Conservation (phyloP, 2,329 filamentous ascomycete genomes). For the Trichoderma citrinoviride region DNA sequence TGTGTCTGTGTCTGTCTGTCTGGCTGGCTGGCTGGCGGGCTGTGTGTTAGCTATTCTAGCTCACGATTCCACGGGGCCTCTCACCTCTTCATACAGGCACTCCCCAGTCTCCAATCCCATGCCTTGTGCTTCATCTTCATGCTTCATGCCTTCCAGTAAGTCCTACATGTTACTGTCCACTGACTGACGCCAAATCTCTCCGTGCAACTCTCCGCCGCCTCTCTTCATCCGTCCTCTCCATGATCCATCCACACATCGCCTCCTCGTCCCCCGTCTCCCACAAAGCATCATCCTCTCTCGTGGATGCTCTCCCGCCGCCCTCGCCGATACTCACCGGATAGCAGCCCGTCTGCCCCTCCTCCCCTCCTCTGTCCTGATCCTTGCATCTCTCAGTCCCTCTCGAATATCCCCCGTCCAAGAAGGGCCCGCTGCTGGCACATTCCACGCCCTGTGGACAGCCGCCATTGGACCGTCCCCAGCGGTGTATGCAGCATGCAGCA, state of each 20-base stretch:
- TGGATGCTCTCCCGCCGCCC: not conserved
- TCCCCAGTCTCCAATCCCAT: not conserved
- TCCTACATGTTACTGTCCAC: not conserved
- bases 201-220: not conserved
- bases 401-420: not conserved
- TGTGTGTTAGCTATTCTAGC: too few species aligned
- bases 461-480: constrained; percentile 10
- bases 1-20: not conserved
- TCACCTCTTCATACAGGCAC: not conserved
- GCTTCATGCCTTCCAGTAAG: not conserved
- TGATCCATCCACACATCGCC: not conserved
- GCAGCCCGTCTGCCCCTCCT: constrained; percentile 12
- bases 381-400: constrained; percentile 3
- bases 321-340: constrained; percentile 19
- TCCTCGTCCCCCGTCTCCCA: not conserved
- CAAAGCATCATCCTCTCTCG: not conserved
- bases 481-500: constrained; percentile 18
- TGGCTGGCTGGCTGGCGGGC: too few species aligned
- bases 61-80: constrained; percentile 1
- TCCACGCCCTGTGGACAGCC: constrained; percentile 14
- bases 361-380: constrained; percentile 14
- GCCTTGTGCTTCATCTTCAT: not conserved
- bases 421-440: constrained; percentile 11
- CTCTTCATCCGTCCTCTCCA: not conserved
- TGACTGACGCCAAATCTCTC: not conserved